A percentile compares a stretch with the other conserved stretches of the same genome.
phyloP scores from a whole-genome alignment of 2,329 filamentous ascomycete species.

The Karstenula rhodostoma region DNA sequence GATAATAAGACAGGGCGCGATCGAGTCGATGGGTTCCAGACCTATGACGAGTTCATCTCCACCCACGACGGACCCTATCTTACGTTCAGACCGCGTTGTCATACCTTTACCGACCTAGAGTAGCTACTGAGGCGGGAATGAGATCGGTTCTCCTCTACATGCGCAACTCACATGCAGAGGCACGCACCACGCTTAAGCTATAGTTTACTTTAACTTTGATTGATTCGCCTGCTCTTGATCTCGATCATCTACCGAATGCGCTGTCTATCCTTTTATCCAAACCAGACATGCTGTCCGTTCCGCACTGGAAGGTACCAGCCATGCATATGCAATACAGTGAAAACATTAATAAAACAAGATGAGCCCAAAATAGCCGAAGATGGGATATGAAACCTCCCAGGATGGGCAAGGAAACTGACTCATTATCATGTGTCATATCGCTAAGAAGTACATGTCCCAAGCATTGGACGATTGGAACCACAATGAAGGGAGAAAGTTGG shows the following conservation, averaged over 20 bases:
- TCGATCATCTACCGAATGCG: not conserved
- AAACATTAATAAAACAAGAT: not conserved
- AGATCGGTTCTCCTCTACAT: no score
- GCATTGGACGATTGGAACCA: not conserved
- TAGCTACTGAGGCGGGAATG: not conserved
- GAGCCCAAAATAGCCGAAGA: not conserved
- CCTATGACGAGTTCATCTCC: slow-evolving; percentile 8
- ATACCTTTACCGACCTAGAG: not conserved
- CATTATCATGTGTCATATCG: slow-evolving; percentile 16
- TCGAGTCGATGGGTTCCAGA: slow-evolving; percentile 8
- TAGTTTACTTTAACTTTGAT: not conserved
- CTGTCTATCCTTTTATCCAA: not conserved
- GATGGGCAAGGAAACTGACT: slow-evolving; percentile 18
- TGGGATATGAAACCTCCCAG: not conserved
- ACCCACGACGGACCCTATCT: slow-evolving; percentile 6
- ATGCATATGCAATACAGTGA: not conserved
- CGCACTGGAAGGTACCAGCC: not conserved
- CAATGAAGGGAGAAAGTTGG: not conserved
- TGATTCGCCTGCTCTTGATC: not conserved
- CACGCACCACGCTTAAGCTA: not conserved
- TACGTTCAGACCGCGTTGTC: slow-evolving; percentile 1
- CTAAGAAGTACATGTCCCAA: slow-evolving; percentile 10
- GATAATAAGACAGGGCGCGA: not conserved
- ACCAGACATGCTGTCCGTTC: not conserved
- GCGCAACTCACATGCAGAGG: not conserved